Conservation (phyloP, 1,139 yeast species). For the Magnusiomyces paraingens region DNA sequence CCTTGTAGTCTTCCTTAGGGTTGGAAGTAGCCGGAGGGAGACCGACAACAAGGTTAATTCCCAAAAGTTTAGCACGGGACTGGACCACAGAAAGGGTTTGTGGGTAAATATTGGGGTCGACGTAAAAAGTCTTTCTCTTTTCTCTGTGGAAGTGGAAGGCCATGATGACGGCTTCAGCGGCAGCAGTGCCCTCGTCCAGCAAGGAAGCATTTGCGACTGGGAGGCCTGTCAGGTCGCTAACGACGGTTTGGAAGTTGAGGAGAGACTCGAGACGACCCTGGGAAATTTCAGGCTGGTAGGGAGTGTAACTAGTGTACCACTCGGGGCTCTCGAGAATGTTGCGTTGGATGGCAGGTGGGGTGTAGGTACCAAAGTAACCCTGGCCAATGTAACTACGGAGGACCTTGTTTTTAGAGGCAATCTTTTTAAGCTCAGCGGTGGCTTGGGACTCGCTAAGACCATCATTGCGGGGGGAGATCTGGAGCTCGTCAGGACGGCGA, state of each 20-base stretch:
- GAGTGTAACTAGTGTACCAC: constrained; percentile 98
- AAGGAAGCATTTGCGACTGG: constrained; percentile 90
- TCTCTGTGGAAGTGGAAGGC: constrained; percentile 62
- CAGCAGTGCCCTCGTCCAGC: constrained; percentile 96
- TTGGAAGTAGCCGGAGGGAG: constrained; percentile 38
- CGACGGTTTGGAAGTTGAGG: constrained; percentile 83
- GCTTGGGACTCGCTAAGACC: constrained; percentile 82
- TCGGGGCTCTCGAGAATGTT: constrained; percentile 89
- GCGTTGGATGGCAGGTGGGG: constrained; percentile 91
- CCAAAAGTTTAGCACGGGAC: constrained; percentile 73
- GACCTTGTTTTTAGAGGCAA: constrained; percentile 72
- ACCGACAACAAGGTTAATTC: constrained; percentile 59
- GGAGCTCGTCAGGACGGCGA: constrained; percentile 57
- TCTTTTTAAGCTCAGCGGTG: constrained; percentile 55
- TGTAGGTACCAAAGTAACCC: constrained; percentile 85
- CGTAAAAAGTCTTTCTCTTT: constrained; percentile 62
- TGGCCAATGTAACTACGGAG: constrained; percentile 77
- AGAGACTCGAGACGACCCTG: constrained; percentile 92
- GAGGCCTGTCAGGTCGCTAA: constrained; percentile 85
- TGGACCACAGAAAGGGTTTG: constrained; percentile 76
- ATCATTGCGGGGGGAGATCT: constrained; percentile 50
- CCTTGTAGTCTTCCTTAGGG: constrained; percentile 41
- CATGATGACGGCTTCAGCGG: constrained; percentile 94
- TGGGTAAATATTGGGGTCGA: constrained; percentile 71
- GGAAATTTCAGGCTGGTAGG: constrained; percentile 96